phyloP scores from a whole-genome alignment of 2,329 filamentous ascomycete species.

The Pseudogymnoascus sp. region DNA sequence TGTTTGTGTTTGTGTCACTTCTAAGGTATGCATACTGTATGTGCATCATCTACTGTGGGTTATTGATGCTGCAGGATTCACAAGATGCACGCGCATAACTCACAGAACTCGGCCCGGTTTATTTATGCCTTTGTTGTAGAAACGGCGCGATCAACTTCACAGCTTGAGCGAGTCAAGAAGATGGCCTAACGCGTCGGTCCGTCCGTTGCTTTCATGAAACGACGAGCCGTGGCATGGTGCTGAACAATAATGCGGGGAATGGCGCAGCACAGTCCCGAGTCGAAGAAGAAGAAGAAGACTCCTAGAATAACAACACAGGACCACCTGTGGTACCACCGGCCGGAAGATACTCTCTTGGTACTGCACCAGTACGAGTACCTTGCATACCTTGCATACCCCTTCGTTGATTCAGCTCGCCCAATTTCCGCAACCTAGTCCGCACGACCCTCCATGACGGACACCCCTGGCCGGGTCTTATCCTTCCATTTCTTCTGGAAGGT shows the following conservation, averaged over 20 bases:
- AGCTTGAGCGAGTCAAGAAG: not conserved
- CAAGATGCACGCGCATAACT: not conserved
- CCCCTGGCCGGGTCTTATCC: not conserved
- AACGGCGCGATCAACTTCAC: no score
- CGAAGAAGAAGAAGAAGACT: not conserved
- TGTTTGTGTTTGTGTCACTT: not conserved
- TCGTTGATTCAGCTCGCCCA: conserved; percentile 1
- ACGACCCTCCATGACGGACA: not conserved
- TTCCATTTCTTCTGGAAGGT: conserved; percentile 4
- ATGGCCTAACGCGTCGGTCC: not conserved
- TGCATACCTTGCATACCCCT: not conserved
- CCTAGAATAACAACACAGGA: not conserved
- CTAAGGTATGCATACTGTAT: not conserved
- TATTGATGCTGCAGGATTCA: not conserved
- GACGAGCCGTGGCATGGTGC: not conserved
- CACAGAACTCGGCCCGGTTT: not conserved
- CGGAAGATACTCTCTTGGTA: not conserved
- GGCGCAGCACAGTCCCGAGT: not conserved
- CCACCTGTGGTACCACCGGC: not conserved
- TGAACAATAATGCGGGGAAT: conserved; percentile 1
- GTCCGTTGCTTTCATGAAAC: not conserved
- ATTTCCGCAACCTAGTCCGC: conserved; percentile 6
- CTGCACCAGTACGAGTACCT: not conserved
- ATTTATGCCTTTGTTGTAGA: no score
- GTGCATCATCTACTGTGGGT: not conserved